Base-by-base conservation (phyloP, 2,329 filamentous ascomycete species). In the Emmonsia crescens region DNA sequence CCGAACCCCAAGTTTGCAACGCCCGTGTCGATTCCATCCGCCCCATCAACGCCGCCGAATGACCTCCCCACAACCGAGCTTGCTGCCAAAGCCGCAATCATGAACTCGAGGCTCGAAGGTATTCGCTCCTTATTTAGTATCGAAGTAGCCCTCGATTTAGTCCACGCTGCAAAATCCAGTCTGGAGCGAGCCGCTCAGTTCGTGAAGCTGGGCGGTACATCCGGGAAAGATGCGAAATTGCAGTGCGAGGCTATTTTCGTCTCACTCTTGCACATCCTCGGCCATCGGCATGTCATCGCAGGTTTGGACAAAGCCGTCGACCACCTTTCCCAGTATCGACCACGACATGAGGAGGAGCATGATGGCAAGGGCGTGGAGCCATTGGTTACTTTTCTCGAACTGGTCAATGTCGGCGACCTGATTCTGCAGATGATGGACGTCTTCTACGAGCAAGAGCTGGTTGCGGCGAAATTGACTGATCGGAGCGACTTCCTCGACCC, bases 391-490 rank as follows among this genome's bases (percentile, higher is more conserved):
- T 99, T 99, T 70, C 85, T 99, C 64, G 94, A 99, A 76, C 83
- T 99, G 33, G 94, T 99, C 73, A 99, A 99, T 71, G 93, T 99
- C 0, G 94, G 94, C 62, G 94, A 99, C 73, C 81, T 99, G 62
- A 99, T 99, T 68, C 91, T 95, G 63, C 94, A 99, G 74, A 99
- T 99, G 94, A 85, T 99, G 62, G 94, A 99, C 72, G 91, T 99
- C 40, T 99, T 99, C 73, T 99, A 96, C 76, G 89, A 96, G 72
- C 94, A 97, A 76, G 94, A 99, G 76, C 83, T 99, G 33, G 85
- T 91, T 5, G 83, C 85, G 0, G 84, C 89, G 16, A 89, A 89
- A 69, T 86, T 99, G 60, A 89, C 89, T 1, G 93, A 97, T 72
- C 86, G 89, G 51, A 95, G 96, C 72, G 94, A 99, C 76, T 99